Conservation (phyloP, 306 rosid species). For the Cicer arietinum region DNA sequence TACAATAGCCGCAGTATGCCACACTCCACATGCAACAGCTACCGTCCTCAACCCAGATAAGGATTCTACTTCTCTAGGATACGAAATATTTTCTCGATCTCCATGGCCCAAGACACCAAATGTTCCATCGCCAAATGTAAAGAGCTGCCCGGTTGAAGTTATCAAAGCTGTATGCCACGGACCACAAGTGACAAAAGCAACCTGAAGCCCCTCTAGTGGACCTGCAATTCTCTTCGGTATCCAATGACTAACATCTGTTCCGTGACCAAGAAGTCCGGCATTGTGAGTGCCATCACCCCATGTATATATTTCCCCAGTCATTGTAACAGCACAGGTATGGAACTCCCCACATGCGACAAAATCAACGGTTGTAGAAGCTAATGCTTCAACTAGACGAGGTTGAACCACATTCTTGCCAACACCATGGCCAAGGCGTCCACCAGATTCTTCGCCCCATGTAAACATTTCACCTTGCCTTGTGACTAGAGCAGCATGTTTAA, state of each 20-base stretch:
- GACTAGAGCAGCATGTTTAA: conserved; percentile 88
- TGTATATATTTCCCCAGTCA: conserved; percentile 90
- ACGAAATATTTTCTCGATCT: conserved; percentile 76
- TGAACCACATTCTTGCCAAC: conserved; percentile 86
- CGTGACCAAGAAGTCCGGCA: conserved; percentile 98
- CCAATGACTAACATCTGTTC: conserved; percentile 93
- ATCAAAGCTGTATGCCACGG: conserved; percentile 98
- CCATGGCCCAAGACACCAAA: conserved; percentile 98
- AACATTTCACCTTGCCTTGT: conserved; percentile 97
- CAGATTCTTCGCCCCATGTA: conserved; percentile 99
- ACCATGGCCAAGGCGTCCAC: conserved; percentile 99
- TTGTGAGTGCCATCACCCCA: conserved; percentile 99
- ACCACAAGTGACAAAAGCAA: conserved; percentile 93
- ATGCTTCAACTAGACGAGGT: conserved; percentile 85
- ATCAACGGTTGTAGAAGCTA: conserved; percentile 72
- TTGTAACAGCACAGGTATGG: conserved; percentile 95
- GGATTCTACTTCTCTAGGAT: conserved; percentile 92
- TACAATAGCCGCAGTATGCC: conserved; percentile 99
- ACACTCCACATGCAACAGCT: conserved; percentile 98
- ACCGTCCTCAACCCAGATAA: conserved; percentile 91
- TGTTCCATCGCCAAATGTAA: conserved; percentile 97
- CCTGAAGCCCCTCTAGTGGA: conserved; percentile 90
- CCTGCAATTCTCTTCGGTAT: conserved; percentile 95
- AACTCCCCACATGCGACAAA: conserved; percentile 98
- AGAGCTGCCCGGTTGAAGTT: conserved; percentile 85